Base-by-base conservation (phyloP, 148 eudicot genomes). In the Selenicereus undatus region DNA sequence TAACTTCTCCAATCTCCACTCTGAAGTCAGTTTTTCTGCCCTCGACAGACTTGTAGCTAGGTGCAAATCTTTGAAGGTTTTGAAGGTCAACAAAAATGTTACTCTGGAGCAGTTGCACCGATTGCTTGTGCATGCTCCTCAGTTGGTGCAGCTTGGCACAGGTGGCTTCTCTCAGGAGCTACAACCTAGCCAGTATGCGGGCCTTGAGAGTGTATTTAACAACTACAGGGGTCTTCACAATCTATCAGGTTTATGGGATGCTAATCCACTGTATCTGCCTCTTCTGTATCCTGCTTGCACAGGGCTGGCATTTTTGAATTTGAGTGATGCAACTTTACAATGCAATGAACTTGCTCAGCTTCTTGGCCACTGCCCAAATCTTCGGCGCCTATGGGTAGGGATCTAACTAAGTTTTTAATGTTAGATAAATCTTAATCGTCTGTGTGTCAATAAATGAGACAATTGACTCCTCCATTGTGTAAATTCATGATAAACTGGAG, bases 371-470 rank as follows among this genome's bases (percentile, higher is more conserved):
- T 94, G 97, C 84, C 88, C 93, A 4, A 90, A 89, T 84, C 84
- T 94, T 66, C 89, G 89, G 26, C 93, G 97, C 64, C 98, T 94
- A 60, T 92, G 96, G 98, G 98, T 92, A 88, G 68, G 88, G 5
- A 66, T 39, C 76, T 74, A 48, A n/a, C 29, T 78, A 45, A 45
- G 66, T 18, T 30, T 75, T 43, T 50, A 35, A 45, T 18, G 17
- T 71, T 13, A 48, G 26, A 36, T 36, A 20, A 5, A 50, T 75
- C 12, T 24, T 22, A 13, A 11, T 21, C 58, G 35, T 32, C 71
- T 62, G 1, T 76, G 56, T 24, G 74, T 60, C 29, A 52, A 42
- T 73, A 27, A 27, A 5, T 75, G 45, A 80, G 14, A 29, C 3
- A 24, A 20, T 39, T 13, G 16, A n/a, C 76, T 73, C 11, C 72